Evolutionary conservation across 305 asterid genomes (phyloP), one percentile per base, ranked within the genome.

Genomic region (Fraxinus sp.): DNA sequence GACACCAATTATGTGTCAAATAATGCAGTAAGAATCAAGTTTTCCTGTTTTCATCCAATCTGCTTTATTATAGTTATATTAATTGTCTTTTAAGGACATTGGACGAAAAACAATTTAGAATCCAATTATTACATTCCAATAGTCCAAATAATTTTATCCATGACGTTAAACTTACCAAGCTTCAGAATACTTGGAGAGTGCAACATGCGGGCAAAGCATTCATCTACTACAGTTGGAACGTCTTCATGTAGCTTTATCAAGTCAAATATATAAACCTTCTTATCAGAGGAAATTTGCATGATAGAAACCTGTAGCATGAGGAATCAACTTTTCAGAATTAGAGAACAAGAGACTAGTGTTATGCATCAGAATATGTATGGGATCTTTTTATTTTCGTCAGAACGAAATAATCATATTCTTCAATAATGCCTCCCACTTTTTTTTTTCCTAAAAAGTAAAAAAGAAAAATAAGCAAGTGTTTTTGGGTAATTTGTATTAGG

Each of bases 201-300:
- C 83, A 95, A 75, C 83, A 95, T 86, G 82, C 90, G 85, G 84
- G 95, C 80, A 82, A 96, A 94, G 89, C 97, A 93, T 78, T 93
- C 88, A 84, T 96, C 94, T 59, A 96, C 89, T 81, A 89, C 82
- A 85, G 86, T 88, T 16, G 97, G 95, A 79, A 81, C 90, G 77
- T 92, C 94, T 32, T 83, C 85, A 85, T 90, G 83, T 73, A 96
- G 90, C 89, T 90, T 93, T 90, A 96, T 93, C 77, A 96, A 95
- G 89, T 96, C 99, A 33, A 95, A 83, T 87, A 95, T 92, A 81
- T 88, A 95, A 81, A 90, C 99, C 91, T 86, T 92, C 88, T 88
- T 87, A 81, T 91, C 96, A 33, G 98, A 89, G 75, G 99, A 97
- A 85, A 96, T 93, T 92, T 96, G 99, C 93, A 96, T 92, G 83